These are phyloP conservation scores for Stachybotrys echinatus DNA, from an alignment of 2,329 filamentous ascomycete genomes.

Conservation along the genomic window DNA sequence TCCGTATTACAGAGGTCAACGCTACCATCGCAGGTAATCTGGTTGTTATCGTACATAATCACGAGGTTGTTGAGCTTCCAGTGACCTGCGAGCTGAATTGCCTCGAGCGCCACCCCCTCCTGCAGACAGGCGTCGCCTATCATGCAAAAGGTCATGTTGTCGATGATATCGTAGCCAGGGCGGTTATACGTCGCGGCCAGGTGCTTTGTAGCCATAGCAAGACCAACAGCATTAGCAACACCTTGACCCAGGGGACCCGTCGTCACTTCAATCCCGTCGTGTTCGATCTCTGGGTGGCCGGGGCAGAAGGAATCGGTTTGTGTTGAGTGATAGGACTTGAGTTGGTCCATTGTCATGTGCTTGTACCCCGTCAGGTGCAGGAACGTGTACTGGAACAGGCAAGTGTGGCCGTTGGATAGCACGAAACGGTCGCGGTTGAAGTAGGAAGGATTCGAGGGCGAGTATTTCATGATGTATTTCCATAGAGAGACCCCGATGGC, in stretches of 20 bases:
- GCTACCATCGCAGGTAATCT: slow-evolving; percentile 33
- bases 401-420: slow-evolving; percentile 48
- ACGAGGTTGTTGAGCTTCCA: slow-evolving; percentile 43
- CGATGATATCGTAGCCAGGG: slow-evolving; percentile 36
- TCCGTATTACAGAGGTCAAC: slow-evolving; percentile 37
- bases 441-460: slow-evolving; percentile 43
- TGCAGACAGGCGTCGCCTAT: slow-evolving; percentile 47
- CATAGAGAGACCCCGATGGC: slow-evolving; percentile 34
- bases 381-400: slow-evolving; percentile 49
- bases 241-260: slow-evolving; percentile 50
- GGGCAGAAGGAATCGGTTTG: slow-evolving; percentile 36
- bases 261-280: slow-evolving; percentile 46
- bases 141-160: slow-evolving; percentile 44
- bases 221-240: slow-evolving; percentile 46
- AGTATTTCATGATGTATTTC: slow-evolving; percentile 55
- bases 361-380: slow-evolving; percentile 49
- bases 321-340: slow-evolving; percentile 28
- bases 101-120: slow-evolving; percentile 47
- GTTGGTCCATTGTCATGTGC: slow-evolving; percentile 49
- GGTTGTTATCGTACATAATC: slow-evolving; percentile 51
- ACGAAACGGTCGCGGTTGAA: slow-evolving; percentile 58
- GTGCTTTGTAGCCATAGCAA: slow-evolving; percentile 47
- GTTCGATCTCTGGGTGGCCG: slow-evolving; percentile 46
- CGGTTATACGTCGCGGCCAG: slow-evolving; percentile 42
- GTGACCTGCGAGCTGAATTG: slow-evolving; percentile 45